phyloP scores from a whole-genome alignment of 805 yeast genomes.

The Saccharomycopsis oosterbeekiorum region DNA sequence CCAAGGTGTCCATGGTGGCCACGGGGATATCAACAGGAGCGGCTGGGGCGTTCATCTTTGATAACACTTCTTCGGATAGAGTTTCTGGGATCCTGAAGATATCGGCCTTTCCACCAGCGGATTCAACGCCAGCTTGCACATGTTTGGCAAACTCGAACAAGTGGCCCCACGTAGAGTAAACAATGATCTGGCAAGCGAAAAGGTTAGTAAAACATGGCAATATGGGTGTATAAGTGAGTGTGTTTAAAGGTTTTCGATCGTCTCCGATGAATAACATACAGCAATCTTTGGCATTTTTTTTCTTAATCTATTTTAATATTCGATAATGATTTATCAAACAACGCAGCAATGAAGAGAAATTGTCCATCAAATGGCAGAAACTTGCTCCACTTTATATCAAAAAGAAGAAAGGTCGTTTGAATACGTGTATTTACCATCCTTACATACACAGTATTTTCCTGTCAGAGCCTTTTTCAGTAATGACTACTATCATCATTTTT shows the following conservation, averaged over 20 bases:
- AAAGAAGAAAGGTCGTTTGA: too few species aligned
- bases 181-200: slow-evolving; percentile 30
- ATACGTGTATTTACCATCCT: too few species aligned
- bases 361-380: not conserved
- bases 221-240: too few species aligned
- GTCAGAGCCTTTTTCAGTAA: too few species aligned
- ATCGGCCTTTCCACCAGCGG: slow-evolving; percentile 60
- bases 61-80: slow-evolving; percentile 47
- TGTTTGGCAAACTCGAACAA: slow-evolving; percentile 57
- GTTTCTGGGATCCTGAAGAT: slow-evolving; percentile 75
- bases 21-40: slow-evolving; percentile 51
- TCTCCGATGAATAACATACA: not conserved
- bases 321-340: too few species aligned
- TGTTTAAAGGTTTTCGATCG: too few species aligned
- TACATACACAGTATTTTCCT: too few species aligned
- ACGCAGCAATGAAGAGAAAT: not conserved
- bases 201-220: not conserved
- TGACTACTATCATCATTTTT: too few species aligned
- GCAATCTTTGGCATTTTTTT: not conserved
- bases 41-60: slow-evolving; percentile 50
- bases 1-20: slow-evolving; percentile 49
- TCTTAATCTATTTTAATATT: not conserved
- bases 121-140: slow-evolving; percentile 55
- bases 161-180: slow-evolving; percentile 76
- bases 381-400: too few species aligned